Base-by-base conservation (phyloP, 2,329 filamentous ascomycete species). In the Penicillium sp. region DNA sequence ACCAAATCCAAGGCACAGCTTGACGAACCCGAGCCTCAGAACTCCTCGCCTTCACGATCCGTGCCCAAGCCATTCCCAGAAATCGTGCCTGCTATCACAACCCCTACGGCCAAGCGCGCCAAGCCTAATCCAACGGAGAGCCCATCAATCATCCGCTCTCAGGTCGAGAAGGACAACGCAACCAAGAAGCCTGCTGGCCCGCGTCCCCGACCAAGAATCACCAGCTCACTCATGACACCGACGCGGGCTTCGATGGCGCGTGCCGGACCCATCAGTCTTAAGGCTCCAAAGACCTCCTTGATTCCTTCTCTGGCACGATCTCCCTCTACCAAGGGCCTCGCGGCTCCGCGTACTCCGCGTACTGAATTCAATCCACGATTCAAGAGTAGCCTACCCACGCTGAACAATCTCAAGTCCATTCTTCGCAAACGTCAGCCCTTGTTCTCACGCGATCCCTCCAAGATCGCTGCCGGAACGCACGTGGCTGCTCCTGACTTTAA, bases 191-290 rank as follows among this genome's bases (percentile, higher is more conserved):
- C 66, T n/a, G 62, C 62, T 17, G 61, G 65, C 39, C 54, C 66
- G 31, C 71, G 69, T 28, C 80, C 83, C 47, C 82, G 83, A 67
- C 78, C 68, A 74, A 74, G 67, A 65, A 78, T 74, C 69, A 77
- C 74, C 68, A 81, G 81, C 62, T 87, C 81, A 60, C 79, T 94
- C 34, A 85, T 88, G 75, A 96, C 91, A 5, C 92, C 92, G 0
- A 95, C 90, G 8, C 92, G 91, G 73, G 81, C 91, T 7, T 91
- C 90, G 0, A 75, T 90, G 54, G 85, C 87, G 37, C 87, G 88
- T 45, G 78, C 83, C 49, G 77, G 82, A 56, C 66, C 70, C 22
- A 56, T 64, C 37, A 86, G 81, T 65, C 77, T 78, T 55, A 87
- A 85, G 69, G 79, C 82, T 7, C 77, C 84, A 47, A 84, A 82